Base-by-base conservation (phyloP, 345 rosid species). In the Rhizophora mangle region DNA sequence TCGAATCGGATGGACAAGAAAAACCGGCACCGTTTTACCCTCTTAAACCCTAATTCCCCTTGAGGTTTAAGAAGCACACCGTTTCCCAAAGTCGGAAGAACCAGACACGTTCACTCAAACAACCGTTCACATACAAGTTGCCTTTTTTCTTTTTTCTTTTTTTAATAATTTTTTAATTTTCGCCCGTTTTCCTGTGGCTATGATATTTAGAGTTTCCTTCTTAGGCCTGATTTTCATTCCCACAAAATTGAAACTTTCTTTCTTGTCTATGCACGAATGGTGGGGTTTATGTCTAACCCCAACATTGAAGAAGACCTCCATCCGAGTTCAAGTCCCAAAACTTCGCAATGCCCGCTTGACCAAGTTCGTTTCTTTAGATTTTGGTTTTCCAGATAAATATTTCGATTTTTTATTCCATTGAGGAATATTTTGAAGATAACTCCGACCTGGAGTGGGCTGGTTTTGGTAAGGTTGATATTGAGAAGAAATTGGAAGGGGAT, bases 391-490 rank as follows among this genome's bases (percentile, higher is more conserved):
- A 11, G 93, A 86, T 80, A 81, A 88, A 1, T 83, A 81, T 72
- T 78, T 86, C 20, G 91, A 87, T 72, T 89, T 89, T 88, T 61
- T 89, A 89, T 29, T 81, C 85, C 21, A 74, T 86, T 43, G 59
- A 81, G 29, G 84, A 81, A 39, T 87, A 85, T 79, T 82, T 83
- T 29, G 89, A 74, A 60, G 83, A 59, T 69, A 76, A 63, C 75
- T 76, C 74, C 6, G 78, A 69, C 22, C 49, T 43, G 9, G 81
- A 69, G 1, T 65, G 65, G 58, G 69, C 68, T 58, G 55, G 68
- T 24, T 55, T 69, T 15, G 85, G 79, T n/a, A 83, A 82, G 57
- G 73, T 64, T 16, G 85, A 74, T 54, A 73, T 83, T 63, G 77
- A 68, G 43, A 76, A 72, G 76, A 56, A 15, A 5, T 49, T 77